Evolutionary conservation across 1,139 yeast species (phyloP), one percentile per base, ranked within the genome.

Genomic region (Hansenula sp.): DNA sequence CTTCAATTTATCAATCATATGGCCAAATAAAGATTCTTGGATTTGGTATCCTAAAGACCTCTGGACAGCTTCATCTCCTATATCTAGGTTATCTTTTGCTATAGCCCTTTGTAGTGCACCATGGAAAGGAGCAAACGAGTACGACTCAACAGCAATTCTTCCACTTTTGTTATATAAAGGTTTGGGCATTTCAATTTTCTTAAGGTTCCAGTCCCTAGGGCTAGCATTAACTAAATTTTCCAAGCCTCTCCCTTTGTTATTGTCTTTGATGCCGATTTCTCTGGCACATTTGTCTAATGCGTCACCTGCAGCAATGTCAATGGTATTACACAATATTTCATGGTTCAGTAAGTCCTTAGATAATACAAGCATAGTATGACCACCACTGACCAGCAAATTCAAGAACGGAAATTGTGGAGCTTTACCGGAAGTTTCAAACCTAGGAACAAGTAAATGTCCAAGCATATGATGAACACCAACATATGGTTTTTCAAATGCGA

Each of bases 381-480:
- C 99, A 0, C 99, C 99, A 56, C 95, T 84, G 16, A 85, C 93
- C 31, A 93, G 67, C 25, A 93, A 65, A 55, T 94, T 86, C 21
- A 89, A 57, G 55, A 85, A 89, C 2, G 99, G 99, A 57, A 76
- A 93, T 37, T 65, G 49, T 0, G 94, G 93, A 0, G 46, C 44
- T 27, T 40, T 41, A n/a, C 70, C 81, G 55, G 65, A 72, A 49
- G 57, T 60, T 42, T 46, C 59, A 51, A 85, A 65, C 37, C 91
- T 69, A 0, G 96, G 84, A 0, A 88, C 74, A 32, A 93, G 64
- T 8, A 93, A 66, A 66, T 93, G 99, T 0, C 96, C 99, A 44
- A 93, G 70, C 99, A 93, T 93, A 58, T 94, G 99, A 59, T 94
- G 96, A 0, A 93, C 96, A 0, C 98, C 98, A 1, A 93, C 69